Evolutionary conservation across 768 basidiomycete genomes (phyloP).

Genomic region (Mycena rebaudengoi): DNA sequence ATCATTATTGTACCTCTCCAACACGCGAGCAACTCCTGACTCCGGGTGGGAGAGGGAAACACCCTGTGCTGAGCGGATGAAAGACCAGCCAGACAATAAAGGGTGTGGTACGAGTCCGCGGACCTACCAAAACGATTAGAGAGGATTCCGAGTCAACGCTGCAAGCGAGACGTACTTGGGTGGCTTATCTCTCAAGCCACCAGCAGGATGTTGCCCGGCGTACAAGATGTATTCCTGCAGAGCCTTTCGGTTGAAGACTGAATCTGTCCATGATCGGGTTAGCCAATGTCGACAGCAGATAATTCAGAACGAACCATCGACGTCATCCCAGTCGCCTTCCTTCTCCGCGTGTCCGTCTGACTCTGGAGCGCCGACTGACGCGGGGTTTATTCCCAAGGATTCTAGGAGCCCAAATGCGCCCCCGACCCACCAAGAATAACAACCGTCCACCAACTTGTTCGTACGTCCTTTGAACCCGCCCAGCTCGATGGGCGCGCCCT

Average conservation of each 20-base stretch:
- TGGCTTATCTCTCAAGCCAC: constrained; percentile 94
- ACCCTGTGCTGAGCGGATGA: constrained; percentile 89
- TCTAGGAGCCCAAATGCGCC: constrained; percentile 85
- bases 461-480: constrained; percentile 94
- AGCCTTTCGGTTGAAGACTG: constrained; percentile 69
- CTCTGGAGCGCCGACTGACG: constrained; percentile 43
- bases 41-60: constrained; percentile 50
- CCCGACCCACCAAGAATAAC: constrained; percentile 99
- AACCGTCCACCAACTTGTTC: constrained; percentile 99
- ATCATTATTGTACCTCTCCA: constrained; percentile 45
- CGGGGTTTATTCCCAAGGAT: constrained; percentile 52
- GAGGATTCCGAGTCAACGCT: not conserved
- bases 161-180: constrained; percentile 70
- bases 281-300: not conserved
- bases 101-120: constrained; percentile 96
- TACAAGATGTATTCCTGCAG: constrained; percentile 89
- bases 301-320: constrained; percentile 60
- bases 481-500: constrained; percentile 81
- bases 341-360: constrained; percentile 29
- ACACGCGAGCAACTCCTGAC: constrained; percentile 38
- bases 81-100: constrained; percentile 91
- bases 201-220: constrained; percentile 85
- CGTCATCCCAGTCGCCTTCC: constrained; percentile 67
- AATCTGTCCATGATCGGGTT: constrained; percentile 34
- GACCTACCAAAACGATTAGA: constrained; percentile 49